Base-by-base conservation (phyloP, 2,329 filamentous ascomycete genomes). In the Tolypocladium tropicale region DNA sequence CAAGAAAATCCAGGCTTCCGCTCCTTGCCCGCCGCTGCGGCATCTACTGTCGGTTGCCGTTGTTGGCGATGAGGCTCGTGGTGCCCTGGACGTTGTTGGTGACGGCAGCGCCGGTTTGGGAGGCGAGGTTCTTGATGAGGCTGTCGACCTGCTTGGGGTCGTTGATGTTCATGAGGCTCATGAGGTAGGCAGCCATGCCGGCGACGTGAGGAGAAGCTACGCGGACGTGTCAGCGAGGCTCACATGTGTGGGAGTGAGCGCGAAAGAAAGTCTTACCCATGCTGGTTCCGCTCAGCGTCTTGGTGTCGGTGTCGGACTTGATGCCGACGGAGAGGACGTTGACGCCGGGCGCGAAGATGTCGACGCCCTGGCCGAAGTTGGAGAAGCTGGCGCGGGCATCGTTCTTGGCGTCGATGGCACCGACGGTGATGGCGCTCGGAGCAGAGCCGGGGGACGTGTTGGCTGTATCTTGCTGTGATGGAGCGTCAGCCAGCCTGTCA, bases 161-260 rank as follows among this genome's bases (percentile, higher is more conserved):
- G 9, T 68, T 73, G 58, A 84, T 68, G 54, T 68, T 63, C 70
- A 83, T 78, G 55, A 83, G 75, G 54, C 72, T 64, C 73, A 89
- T 83, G 34, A 89, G 72, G 70, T 89, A 89, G 32, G 84, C 84
- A 16, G 82, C 83, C 4, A 89, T 74, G 52, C 86, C 86, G 52
- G 82, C 79, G 55, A 89, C 77, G 66, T 88, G 85, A 1, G 86
- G 86, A 14, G 79, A 78, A 30, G 86, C 84, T 72, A 28, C 46
- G 18, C 18, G 4, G 4, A 34, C 4, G n/a, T n/a, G 46, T 55
- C 28, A 53, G 52, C 25, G 2, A 7, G 10, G 37, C n/a, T 39
- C 14, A 43, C 33, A 53, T 32, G 18, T 49, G 28, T 21, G 28
- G 46, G 9, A 21, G 28, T 12, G 46, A 21, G 21, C 12, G 28